Percentiles rank a stretch among this genome's conserved stretches.
Conservation (phyloP, 352 stramenopile species). For the Phytophthora vignae region DNA sequence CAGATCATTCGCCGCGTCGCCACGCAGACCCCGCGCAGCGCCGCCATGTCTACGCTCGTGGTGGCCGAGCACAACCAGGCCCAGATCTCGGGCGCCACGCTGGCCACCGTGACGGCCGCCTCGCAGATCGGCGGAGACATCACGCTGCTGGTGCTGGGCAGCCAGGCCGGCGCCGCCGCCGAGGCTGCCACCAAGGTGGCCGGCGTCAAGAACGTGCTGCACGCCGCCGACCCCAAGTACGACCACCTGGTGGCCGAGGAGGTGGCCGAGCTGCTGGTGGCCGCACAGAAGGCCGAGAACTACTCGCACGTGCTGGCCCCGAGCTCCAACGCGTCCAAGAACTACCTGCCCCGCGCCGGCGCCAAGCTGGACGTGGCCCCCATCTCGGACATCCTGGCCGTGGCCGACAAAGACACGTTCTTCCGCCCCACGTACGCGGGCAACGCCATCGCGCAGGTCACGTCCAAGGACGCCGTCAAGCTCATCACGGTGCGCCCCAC, state of each 20-base stretch:
- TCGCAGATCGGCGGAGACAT: conserved; percentile 84
- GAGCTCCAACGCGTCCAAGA: conserved; percentile 96
- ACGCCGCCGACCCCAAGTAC: conserved; percentile 87
- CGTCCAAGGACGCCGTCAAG: conserved; percentile 92
- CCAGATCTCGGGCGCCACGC: conserved; percentile 73
- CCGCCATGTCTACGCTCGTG: conserved; percentile 83
- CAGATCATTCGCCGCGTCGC: conserved; percentile 64
- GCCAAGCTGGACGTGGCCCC: conserved; percentile 95
- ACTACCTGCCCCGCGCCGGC: conserved; percentile 96
- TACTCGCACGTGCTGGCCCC: conserved; percentile 96
- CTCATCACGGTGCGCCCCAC: conserved; percentile 97
- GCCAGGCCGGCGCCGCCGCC: conserved; percentile 63
- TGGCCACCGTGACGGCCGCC: conserved; percentile 90
- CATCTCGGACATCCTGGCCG: conserved; percentile 96
- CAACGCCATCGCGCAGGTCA: conserved; percentile 91
- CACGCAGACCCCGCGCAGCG: conserved; percentile 34
- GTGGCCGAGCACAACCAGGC: conserved; percentile 89
- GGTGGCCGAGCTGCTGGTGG: conserved; percentile 81
- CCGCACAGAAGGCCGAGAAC: conserved; percentile 63
- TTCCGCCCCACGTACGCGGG: conserved; percentile 88
- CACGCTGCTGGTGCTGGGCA: conserved; percentile 79
- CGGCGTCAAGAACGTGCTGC: conserved; percentile 85
- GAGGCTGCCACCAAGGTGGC: conserved; percentile 78
- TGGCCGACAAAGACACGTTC: conserved; percentile 95
- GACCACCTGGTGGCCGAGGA: conserved; percentile 91